These are phyloP conservation scores for Penicillium griseofulvum DNA, from an alignment of 2,329 filamentous ascomycete genomes.

Conservation along the genomic window DNA sequence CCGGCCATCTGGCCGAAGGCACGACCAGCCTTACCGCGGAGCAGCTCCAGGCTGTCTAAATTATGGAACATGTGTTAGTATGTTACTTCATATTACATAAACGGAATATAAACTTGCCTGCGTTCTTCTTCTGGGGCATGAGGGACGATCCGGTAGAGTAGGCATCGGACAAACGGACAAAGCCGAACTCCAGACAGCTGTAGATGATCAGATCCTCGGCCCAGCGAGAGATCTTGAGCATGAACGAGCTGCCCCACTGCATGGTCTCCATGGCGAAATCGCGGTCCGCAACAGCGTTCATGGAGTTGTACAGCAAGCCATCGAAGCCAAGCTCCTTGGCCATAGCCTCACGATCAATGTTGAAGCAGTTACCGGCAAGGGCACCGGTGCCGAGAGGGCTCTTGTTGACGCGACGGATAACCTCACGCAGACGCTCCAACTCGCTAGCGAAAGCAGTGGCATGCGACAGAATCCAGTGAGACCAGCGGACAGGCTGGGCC, in stretches of 20 bases:
- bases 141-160: conserved; percentile 74
- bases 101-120: conserved; percentile 23
- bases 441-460: conserved; percentile 69
- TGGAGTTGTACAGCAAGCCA: conserved; percentile 70
- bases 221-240: conserved; percentile 77
- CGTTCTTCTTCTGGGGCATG: conserved; percentile 85
- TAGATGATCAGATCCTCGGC: conserved; percentile 86
- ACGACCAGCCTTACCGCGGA: conserved; percentile 73
- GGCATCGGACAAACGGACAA: conserved; percentile 71
- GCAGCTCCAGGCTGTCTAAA: conserved; percentile 67
- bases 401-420: conserved; percentile 70
- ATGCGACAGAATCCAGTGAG: conserved; percentile 76
- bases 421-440: conserved; percentile 72
- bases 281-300: conserved; percentile 71
- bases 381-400: conserved; percentile 71
- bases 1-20: conserved; percentile 80
- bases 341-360: conserved; percentile 75
- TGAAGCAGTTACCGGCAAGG: conserved; percentile 77
- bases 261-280: conserved; percentile 82
- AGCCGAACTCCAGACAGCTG: conserved; percentile 71
- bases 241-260: conserved; percentile 75
- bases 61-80: not conserved
- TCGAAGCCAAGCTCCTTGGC: conserved; percentile 79
- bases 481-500: conserved; percentile 77
- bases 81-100: not conserved